Conservation (phyloP, 108 stramenopile species). For the Fragilaria radians region DNA sequence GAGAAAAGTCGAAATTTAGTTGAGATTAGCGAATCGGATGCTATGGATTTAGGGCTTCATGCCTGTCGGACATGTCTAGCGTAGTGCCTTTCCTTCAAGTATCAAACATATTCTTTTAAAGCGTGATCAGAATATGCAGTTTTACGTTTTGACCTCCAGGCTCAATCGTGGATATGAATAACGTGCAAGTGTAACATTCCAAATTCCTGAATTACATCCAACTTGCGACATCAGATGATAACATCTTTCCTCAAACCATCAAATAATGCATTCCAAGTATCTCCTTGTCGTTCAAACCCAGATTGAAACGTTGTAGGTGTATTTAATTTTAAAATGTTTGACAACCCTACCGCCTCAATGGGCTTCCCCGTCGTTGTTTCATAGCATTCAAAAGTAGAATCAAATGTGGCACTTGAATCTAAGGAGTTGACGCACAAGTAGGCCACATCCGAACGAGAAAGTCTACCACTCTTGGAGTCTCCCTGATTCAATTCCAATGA, state of each 20-base stretch:
- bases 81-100: too few relatives aligned
- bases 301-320: slow-evolving; percentile 23
- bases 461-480: slow-evolving; percentile 66
- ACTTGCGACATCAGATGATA: not conserved
- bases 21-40: slow-evolving; percentile 34
- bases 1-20: slow-evolving; percentile 30
- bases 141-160: too few relatives aligned
- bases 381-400: slow-evolving; percentile 78
- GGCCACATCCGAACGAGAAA: slow-evolving; percentile 68
- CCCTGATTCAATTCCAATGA: slow-evolving; percentile 77
- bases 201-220: too few relatives aligned
- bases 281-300: slow-evolving; percentile 53
- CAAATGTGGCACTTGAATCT: slow-evolving; percentile 13
- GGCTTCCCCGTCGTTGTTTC: slow-evolving; percentile 55
- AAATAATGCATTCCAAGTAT: slow-evolving; percentile 50
- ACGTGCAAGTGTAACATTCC: too few relatives aligned
- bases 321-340: slow-evolving; percentile 48
- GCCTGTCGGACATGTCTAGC: slow-evolving; percentile 56
- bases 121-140: too few relatives aligned
- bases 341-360: slow-evolving; percentile 48
- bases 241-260: slow-evolving; percentile 45
- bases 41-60: slow-evolving; percentile 55
- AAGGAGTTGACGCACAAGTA: slow-evolving; percentile 50
- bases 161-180: too few relatives aligned
- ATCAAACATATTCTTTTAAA: too few relatives aligned